Percentiles rank a stretch among this genome's conserved stretches.
These are phyloP conservation scores for Vanrija sp. DNA, from an alignment of 1,284 basidiomycete genomes.

Conservation along the genomic window DNA sequence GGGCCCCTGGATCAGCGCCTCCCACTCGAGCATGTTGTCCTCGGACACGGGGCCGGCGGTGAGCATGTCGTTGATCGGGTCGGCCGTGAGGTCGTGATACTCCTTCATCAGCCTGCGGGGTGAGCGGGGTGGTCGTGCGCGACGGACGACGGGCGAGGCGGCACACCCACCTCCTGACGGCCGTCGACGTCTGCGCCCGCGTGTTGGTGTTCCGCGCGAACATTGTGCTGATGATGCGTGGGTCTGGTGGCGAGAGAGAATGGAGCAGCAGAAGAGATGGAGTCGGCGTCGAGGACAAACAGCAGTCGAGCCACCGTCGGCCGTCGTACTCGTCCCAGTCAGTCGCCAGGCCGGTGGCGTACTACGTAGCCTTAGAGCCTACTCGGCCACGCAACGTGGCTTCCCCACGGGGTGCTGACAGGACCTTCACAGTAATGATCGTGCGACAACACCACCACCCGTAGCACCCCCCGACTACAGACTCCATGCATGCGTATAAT, in stretches of 20 bases:
- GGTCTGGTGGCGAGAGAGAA: neutral
- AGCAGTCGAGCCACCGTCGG: too few relatives aligned
- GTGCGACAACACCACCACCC: neutral
- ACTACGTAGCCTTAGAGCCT: neutral
- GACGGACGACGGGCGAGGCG: neutral
- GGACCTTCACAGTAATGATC: neutral
- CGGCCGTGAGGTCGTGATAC: constrained; percentile 76
- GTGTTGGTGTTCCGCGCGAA: constrained; percentile 31
- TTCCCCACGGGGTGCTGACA: neutral
- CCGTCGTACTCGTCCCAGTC: too few relatives aligned
- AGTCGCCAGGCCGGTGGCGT: too few relatives aligned
- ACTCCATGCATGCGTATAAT: constrained; percentile 3
- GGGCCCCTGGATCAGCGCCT: constrained; percentile 92
- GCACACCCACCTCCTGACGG: constrained; percentile 36
- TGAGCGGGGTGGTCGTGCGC: neutral
- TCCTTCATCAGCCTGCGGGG: constrained; percentile 76
- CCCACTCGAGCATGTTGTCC: constrained; percentile 97
- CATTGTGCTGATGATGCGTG: constrained; percentile 19
- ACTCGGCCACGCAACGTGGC: neutral
- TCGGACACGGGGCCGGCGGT: constrained; percentile 86
- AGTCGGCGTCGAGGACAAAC: neutral
- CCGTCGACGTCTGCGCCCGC: constrained; percentile 45
- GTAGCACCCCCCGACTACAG: neutral
- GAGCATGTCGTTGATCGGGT: constrained; percentile 66
- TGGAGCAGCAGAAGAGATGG: neutral